These are phyloP conservation scores for Ganoderma sinense DNA, from an alignment of 1,284 basidiomycete genomes.

Conservation along the genomic window DNA sequence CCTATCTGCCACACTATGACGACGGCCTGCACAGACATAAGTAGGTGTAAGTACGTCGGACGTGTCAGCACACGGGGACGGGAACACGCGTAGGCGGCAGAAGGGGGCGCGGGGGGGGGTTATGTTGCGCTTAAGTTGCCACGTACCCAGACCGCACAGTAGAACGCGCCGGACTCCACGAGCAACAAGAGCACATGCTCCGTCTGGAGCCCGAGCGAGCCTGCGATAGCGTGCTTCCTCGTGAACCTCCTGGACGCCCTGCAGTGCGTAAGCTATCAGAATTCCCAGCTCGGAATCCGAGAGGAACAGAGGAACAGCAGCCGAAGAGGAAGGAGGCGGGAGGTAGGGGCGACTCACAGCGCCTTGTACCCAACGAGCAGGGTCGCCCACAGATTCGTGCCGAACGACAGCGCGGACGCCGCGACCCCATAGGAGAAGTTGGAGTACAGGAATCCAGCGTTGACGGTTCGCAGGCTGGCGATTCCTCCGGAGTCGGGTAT, in stretches of 20 bases:
- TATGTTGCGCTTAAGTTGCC: too few relatives aligned
- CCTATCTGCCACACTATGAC: background rate
- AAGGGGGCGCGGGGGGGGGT: too few relatives aligned
- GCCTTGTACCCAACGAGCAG: background rate
- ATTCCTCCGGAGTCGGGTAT: too few relatives aligned
- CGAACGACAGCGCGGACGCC: background rate
- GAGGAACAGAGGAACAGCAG: too few relatives aligned
- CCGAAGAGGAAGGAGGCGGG: too few relatives aligned
- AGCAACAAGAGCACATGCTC: background rate
- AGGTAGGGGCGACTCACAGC: background rate
- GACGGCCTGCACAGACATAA: background rate
- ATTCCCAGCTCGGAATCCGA: too few relatives aligned
- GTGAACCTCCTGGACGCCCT: too few relatives aligned
- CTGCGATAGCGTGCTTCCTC: background rate
- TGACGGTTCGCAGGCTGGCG: too few relatives aligned
- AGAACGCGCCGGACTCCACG: conserved; percentile 4
- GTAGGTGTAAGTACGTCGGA: too few relatives aligned
- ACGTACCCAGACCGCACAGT: background rate
- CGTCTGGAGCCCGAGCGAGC: background rate
- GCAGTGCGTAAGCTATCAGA: too few relatives aligned
- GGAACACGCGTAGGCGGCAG: too few relatives aligned
- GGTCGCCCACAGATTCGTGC: background rate
- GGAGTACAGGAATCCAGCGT: background rate
- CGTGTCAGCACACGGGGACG: too few relatives aligned
- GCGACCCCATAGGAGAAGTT: background rate